Evolutionary conservation across 2,329 filamentous ascomycete genomes (phyloP), one percentile per base, ranked within the genome.

Genomic region (Cercospora sesami): DNA sequence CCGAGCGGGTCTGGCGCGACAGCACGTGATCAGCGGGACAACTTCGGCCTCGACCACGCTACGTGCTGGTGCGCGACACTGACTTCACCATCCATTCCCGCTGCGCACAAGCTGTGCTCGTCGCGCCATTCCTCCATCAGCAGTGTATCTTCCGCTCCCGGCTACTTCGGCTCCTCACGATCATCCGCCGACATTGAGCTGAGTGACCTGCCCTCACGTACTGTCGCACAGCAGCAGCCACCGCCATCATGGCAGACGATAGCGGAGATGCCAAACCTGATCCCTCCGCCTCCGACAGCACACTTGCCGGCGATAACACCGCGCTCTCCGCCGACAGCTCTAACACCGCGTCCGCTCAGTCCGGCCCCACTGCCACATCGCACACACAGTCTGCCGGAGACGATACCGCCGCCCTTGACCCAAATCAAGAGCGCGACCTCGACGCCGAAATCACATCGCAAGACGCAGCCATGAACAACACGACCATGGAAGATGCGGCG

Each of bases 371-470:
- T 64, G 61, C 65, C 55, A 53, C 69, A 18, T 18, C 68, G 65
- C 69, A 68, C 58, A 67, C 66, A 42, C 48, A 65, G 51, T 64
- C 67, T 59, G 63, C 48, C 45, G 60, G 60, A 64, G 64, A 62
- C 64, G 68, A 69, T 60, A 69, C 78, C 67, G 78, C 81, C 30
- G 76, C 80, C 59, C 75, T 81, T 39, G 81, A 82, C 70, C 76
- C 78, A 36, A 64, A 61, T 33, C 69, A 71, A 42, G 73, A 75
- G 66, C 69, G 65, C 64, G 74, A 74, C 64, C 69, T 83, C 57
- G 81, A 82, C 69, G 77, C 78, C 68, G 81, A 83, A 68, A 79
- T 82, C 72, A 72, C 66, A 68, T 23, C 59, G 64, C 42, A 68
- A 51, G 71, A 73, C 61, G 62, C 66, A 30, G 61, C 48, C 58